Percentiles rank a stretch among this genome's conserved stretches.
phyloP scores from a whole-genome alignment of 106 monocot genomes.

The Phalaenopsis equestris region DNA sequence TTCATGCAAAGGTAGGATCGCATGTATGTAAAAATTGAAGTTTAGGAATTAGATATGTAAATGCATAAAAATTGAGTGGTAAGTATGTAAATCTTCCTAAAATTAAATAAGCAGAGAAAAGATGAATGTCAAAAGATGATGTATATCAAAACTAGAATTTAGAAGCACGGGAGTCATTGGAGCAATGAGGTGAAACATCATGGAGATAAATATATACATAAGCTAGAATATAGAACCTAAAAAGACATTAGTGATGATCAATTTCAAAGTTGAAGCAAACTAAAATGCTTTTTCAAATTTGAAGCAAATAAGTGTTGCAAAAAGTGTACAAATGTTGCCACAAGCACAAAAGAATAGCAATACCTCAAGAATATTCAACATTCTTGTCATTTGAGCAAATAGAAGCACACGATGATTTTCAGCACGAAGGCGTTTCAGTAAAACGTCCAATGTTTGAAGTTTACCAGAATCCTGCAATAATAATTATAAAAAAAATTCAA shows the following conservation, averaged over 20 bases:
- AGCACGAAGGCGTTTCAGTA: constrained; percentile 84
- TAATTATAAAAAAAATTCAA: not conserved
- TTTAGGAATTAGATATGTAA: no score
- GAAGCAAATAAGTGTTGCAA: not conserved
- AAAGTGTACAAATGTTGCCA: not conserved
- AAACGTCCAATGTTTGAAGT: constrained; percentile 80
- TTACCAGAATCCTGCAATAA: constrained; percentile 85
- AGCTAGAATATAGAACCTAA: not conserved
- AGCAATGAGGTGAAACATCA: not conserved
- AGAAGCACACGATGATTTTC: constrained; percentile 91
- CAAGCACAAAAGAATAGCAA: constrained; percentile 11
- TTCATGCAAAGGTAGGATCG: no score
- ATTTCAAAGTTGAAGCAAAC: not conserved
- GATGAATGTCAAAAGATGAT: not conserved
- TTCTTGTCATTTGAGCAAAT: constrained; percentile 99
- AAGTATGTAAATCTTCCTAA: no score
- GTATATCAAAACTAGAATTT: not conserved
- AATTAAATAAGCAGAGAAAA: not conserved
- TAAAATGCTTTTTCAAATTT: not conserved
- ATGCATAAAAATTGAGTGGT: no score
- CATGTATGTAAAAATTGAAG: no score
- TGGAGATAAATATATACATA: not conserved
- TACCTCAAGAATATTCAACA: constrained; percentile 99
- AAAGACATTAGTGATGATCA: not conserved
- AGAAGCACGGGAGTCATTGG: not conserved